Base-by-base conservation (phyloP, 108 stramenopile species). In the Cyclotella atomus region DNA sequence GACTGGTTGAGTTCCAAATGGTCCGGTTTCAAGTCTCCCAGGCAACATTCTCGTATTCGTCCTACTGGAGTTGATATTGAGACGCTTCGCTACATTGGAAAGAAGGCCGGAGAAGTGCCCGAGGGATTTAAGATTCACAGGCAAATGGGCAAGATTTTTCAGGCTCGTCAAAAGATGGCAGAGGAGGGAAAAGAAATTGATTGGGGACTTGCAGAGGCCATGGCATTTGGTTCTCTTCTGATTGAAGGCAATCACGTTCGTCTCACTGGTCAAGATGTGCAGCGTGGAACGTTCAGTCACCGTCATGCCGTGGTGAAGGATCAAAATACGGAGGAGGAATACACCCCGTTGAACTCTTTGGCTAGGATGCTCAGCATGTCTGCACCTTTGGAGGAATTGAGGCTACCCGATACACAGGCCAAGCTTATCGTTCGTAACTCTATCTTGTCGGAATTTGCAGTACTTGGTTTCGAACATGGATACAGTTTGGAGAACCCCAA, bases 121-220 rank as follows among this genome's bases (percentile, higher is more conserved):
- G 85, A 88, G 46, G 92, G 81, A 54, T 97, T 99, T 82, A 91
- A 89, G 68, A 84, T 97, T 32, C 98, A 99, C 84, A 82, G 95
- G 30, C 95, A 95, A 74, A 91, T 99, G 92, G 76, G 82, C 45
- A 94, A 95, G 79, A 96, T 97, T 70, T 89, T 97, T 83, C 70
- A 93, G 61, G 84, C 72, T n/a, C 89, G 92, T 46, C 75, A 77
- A 49, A 88, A 93, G 54, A 90, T 92, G 84, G 86, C 95, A 14
- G 88, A 87, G 59, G 60, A 79, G 1, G 99, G 99, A n/a, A 74
- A 81, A 23, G 94, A 92, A 21, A 97, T 99, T 68, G 97, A 98
- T 72, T 99, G 99, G 99, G 99, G 96, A 27, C 94, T 96, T 41
- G 99, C 98, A 17, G 99, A 99, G 80, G 95, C 96, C n/a, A 85